phyloP scores from a whole-genome alignment of 2,329 filamentous ascomycete species.

The Stachybotrys chartarum region DNA sequence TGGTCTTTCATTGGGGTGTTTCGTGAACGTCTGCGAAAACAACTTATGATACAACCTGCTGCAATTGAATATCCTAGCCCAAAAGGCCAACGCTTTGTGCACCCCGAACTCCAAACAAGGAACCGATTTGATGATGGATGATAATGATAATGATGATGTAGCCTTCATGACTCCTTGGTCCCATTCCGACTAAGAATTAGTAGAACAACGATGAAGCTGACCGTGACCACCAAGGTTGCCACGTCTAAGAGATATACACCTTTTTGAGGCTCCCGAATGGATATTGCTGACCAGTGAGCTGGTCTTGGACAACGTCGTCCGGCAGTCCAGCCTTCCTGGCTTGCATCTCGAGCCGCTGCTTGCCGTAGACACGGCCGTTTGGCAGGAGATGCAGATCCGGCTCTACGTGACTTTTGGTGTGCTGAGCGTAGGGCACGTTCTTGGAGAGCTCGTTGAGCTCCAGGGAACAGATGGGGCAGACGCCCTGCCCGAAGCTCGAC shows the following conservation, averaged over 20 bases:
- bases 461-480: conserved; percentile 93
- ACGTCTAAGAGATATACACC: conserved; percentile 73
- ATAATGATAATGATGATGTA: too few relatives aligned
- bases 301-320: conserved; percentile 64
- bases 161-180: too few relatives aligned
- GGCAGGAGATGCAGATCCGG: conserved; percentile 80
- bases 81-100: neutral
- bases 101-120: neutral
- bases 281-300: conserved; percentile 66
- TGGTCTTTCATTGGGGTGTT: too few relatives aligned
- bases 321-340: conserved; percentile 71
- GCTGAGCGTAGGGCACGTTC: conserved; percentile 87
- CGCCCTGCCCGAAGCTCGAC: conserved; percentile 55
- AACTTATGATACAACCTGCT: neutral
- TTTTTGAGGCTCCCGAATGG: conserved; percentile 62
- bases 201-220: too few relatives aligned
- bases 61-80: neutral
- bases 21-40: too few relatives aligned
- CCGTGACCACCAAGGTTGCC: too few relatives aligned
- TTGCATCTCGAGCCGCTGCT: conserved; percentile 64
- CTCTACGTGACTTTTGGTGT: conserved; percentile 90
- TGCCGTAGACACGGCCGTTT: conserved; percentile 79
- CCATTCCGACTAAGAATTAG: too few relatives aligned
- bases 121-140: too few relatives aligned
- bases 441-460: conserved; percentile 89